Base-by-base conservation (phyloP, 768 basidiomycete species). In the Gloeostereum incarnatum region DNA sequence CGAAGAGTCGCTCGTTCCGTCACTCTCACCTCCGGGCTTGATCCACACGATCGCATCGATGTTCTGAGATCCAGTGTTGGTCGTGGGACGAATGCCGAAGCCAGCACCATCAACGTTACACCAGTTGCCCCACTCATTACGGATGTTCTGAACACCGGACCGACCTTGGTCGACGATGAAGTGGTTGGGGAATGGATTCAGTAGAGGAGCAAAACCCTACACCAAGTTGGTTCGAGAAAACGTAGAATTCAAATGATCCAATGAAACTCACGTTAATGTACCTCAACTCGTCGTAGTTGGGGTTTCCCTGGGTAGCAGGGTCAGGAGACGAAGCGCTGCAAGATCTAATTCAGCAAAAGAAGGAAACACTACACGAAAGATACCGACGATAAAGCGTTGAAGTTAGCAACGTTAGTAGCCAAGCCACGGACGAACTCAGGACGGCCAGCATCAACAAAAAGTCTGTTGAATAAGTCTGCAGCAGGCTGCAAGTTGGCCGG, bases 121-220 rank as follows among this genome's bases (percentile, higher is more conserved):
- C 72, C 74, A 81, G 59, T 79, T 71, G 47, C 76, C 77, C 76
- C 77, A 78, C 45, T 60, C 54, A 18, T 63, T 52, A 37, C 77
- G 73, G 56, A 79, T 62, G 60, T 74, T 70, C 60, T 79, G 76
- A 14, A 65, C 62, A 54, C 78, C 78, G 26, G 75, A 70, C 41
- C 78, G 76, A 41, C 73, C 71, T 61, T 78, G 75, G 58, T 79
- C 78, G 40, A 79, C 75, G 53, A 79, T 72, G 61, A 78, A 79
- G 49, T 73, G 66, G 24, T 74, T 73, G 35, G 67, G 65, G 68
- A 72, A 78, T 41, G 53, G 50, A 8, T 51, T 45, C 36, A 78
- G 62, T 31, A 56, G 36, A 20, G 75, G 73, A 17, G 62, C 65
- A 37, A 79, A 63, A 6, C 73, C 69, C 68, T 70, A n/a, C n/a